A percentile compares a stretch with the other conserved stretches of the same genome.
phyloP scores from a whole-genome alignment of 192 early-diverging fungal species.

The Coemansia sp. region DNA sequence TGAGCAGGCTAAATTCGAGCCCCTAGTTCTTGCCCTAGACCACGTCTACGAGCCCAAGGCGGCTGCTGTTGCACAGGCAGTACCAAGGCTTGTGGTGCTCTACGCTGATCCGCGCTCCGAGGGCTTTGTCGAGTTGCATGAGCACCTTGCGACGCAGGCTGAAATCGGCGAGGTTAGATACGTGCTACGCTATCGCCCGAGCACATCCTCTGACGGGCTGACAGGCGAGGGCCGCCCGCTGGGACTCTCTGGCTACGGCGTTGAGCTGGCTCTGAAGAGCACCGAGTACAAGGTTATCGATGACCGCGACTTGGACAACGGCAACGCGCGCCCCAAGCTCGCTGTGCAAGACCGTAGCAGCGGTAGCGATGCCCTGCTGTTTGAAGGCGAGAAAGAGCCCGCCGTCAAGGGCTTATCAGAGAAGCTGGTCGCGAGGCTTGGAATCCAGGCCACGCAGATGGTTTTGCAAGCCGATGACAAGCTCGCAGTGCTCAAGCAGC shows the following conservation, averaged over 20 bases:
- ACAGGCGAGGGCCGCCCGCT: constrained; percentile 12
- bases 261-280: constrained; percentile 90
- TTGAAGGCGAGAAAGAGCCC: constrained; percentile 85
- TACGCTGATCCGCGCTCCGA: constrained; percentile 71
- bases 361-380: constrained; percentile 69
- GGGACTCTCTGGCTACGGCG: constrained; percentile 83
- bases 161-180: constrained; percentile 55
- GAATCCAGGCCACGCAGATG: constrained; percentile 70
- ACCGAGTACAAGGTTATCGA: constrained; percentile 97
- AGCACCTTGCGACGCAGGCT: constrained; percentile 52
- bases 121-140: constrained; percentile 60
- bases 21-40: constrained; percentile 57
- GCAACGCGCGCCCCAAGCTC: not conserved
- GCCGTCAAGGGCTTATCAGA: constrained; percentile 73
- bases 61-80: not conserved
- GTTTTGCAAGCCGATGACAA: constrained; percentile 61
- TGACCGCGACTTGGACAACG: constrained; percentile 62
- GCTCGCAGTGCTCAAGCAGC: constrained; percentile 60
- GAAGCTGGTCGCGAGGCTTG: constrained; percentile 57
- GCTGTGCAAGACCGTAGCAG: constrained; percentile 52
- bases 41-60: constrained; percentile 49
- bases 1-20: constrained; percentile 27
- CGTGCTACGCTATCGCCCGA: constrained; percentile 72
- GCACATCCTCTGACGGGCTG: constrained; percentile 4
- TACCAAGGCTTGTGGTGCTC: constrained; percentile 53